Evolutionary conservation across 2,329 filamentous ascomycete genomes (phyloP).

Genomic region (Arthrinium puccinioides): DNA sequence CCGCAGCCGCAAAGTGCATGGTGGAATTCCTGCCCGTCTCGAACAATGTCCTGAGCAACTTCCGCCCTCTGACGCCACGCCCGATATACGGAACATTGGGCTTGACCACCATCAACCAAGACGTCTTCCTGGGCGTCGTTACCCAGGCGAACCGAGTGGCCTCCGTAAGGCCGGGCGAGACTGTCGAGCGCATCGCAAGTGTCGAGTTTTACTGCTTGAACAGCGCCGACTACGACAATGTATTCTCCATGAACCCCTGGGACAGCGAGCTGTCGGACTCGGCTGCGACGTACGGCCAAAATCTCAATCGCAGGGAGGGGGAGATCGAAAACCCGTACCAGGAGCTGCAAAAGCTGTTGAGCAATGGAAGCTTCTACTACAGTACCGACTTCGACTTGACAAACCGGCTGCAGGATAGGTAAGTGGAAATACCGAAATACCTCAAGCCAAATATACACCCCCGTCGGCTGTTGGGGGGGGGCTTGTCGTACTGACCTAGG

Average conservation of each 20-base stretch:
- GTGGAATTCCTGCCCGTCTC: slow-evolving; percentile 72
- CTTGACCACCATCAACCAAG: slow-evolving; percentile 72
- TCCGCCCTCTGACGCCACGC: slow-evolving; percentile 65
- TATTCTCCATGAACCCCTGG: slow-evolving; percentile 48
- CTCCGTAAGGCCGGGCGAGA: slow-evolving; percentile 78
- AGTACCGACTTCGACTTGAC: slow-evolving; percentile 98
- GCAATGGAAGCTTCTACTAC: slow-evolving; percentile 95
- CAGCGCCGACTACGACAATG: slow-evolving; percentile 76
- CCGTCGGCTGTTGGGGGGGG: too few species aligned
- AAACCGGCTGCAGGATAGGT: slow-evolving; percentile 85
- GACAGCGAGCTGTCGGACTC: slow-evolving; percentile 42
- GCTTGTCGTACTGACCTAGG: slow-evolving; percentile 15
- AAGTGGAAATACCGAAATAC: too few species aligned
- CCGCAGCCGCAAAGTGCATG: slow-evolving; percentile 64
- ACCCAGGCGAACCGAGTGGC: slow-evolving; percentile 73
- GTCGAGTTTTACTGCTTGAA: slow-evolving; percentile 95
- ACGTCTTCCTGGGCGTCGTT: slow-evolving; percentile 88
- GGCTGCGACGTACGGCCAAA: slow-evolving; percentile 40
- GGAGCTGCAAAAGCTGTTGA: slow-evolving; percentile 83
- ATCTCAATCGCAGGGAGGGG: slow-evolving; percentile 58
- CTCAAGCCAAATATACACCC: too few species aligned
- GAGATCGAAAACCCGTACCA: slow-evolving; percentile 80
- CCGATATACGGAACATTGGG: slow-evolving; percentile 82
- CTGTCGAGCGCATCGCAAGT: slow-evolving; percentile 74
- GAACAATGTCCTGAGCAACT: slow-evolving; percentile 63